Percentiles rank a stretch among this genome's conserved stretches.
These are phyloP conservation scores for Fragilaria crotonensis DNA, from an alignment of 108 stramenopile species.

Conservation along the genomic window DNA sequence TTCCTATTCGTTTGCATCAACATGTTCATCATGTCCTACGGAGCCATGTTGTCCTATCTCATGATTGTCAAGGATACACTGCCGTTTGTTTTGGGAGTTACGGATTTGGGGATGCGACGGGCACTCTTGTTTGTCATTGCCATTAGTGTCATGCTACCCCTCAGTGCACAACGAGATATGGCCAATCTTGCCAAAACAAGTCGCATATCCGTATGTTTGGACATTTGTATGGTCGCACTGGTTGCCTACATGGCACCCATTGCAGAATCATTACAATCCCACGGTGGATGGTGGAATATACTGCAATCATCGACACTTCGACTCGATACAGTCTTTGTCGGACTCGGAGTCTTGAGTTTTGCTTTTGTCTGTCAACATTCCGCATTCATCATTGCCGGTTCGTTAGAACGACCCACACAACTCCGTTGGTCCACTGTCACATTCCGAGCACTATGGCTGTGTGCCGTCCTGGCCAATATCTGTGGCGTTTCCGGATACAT, in stretches of 20 bases:
- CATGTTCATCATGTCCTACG: slow-evolving; percentile 82
- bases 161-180: slow-evolving; percentile 75
- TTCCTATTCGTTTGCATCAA: slow-evolving; percentile 60
- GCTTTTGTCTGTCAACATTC: slow-evolving; percentile 87
- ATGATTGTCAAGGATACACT: slow-evolving; percentile 83
- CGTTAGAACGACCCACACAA: slow-evolving; percentile 56
- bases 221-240: slow-evolving; percentile 46
- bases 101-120: slow-evolving; percentile 33
- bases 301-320: slow-evolving; percentile 14
- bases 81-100: slow-evolving; percentile 52
- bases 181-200: slow-evolving; percentile 73
- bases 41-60: slow-evolving; percentile 74
- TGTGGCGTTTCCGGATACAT: slow-evolving; percentile 59
- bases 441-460: slow-evolving; percentile 32
- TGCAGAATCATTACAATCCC: slow-evolving; percentile 11
- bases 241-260: slow-evolving; percentile 39
- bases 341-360: slow-evolving; percentile 73
- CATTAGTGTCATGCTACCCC: slow-evolving; percentile 51
- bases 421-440: slow-evolving; percentile 65
- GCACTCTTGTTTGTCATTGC: slow-evolving; percentile 51
- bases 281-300: slow-evolving; percentile 12
- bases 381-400: slow-evolving; percentile 82
- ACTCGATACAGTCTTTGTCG: slow-evolving; percentile 62
- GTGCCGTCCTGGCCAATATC: slow-evolving; percentile 31
- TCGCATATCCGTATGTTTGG: slow-evolving; percentile 51